These are phyloP conservation scores for Lactifluus hygrophoroides DNA, from an alignment of 768 basidiomycete species.

Conservation along the genomic window DNA sequence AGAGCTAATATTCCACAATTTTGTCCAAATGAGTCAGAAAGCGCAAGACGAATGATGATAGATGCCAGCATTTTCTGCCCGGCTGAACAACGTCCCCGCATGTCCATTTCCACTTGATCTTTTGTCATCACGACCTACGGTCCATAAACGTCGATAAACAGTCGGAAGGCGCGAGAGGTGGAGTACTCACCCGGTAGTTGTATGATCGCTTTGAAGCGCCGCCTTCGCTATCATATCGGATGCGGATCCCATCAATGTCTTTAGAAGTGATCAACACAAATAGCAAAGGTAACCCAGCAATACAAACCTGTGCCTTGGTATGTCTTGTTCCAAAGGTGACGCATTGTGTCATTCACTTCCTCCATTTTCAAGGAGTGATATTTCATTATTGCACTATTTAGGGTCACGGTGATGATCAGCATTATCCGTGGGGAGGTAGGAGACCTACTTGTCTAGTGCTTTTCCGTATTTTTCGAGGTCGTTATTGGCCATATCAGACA, in stretches of 20 bases:
- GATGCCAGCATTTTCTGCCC: conserved; percentile 99
- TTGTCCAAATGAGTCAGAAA: conserved; percentile 95
- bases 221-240: conserved; percentile 89
- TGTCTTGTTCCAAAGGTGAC: conserved; percentile 95
- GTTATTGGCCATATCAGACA: conserved; percentile 95
- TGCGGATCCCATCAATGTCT: conserved; percentile 98
- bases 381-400: conserved; percentile 96
- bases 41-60: conserved; percentile 93
- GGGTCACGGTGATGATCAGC: conserved; percentile 19
- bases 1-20: conserved; percentile 97
- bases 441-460: conserved; percentile 83
- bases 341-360: conserved; percentile 97
- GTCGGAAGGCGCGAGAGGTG: too few relatives aligned
- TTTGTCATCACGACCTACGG: conserved; percentile 96
- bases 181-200: conserved; percentile 77
- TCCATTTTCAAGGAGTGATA: conserved; percentile 98
- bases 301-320: conserved; percentile 91
- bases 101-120: conserved; percentile 99
- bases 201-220: conserved; percentile 87
- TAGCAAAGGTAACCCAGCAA: background rate
- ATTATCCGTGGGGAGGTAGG: background rate
- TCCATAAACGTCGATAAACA: conserved; percentile 10
- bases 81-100: conserved; percentile 96
- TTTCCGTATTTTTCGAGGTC: conserved; percentile 98
- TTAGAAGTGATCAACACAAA: conserved; percentile 4